Conservation (phyloP, 2,329 filamentous ascomycete species). For the Clarireedia homoeocarpa region DNA sequence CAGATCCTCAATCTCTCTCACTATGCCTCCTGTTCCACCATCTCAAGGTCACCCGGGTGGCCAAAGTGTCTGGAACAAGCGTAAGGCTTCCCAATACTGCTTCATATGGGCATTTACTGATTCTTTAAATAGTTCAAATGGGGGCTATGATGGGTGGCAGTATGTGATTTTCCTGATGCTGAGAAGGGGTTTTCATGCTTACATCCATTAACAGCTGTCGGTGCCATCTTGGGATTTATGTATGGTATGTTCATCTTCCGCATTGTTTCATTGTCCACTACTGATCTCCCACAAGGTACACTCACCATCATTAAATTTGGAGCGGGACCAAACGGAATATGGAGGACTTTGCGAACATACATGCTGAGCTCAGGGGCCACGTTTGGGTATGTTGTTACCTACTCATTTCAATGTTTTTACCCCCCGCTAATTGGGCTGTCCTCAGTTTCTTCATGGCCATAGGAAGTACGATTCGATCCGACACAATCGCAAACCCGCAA, state of each 20-base stretch:
- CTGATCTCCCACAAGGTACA: slow-evolving; percentile 50
- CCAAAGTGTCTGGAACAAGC: slow-evolving; percentile 7
- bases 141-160: slow-evolving; percentile 97
- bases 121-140: slow-evolving; percentile 74
- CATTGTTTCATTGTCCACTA: neutral
- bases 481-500: slow-evolving; percentile 60
- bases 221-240: slow-evolving; percentile 94
- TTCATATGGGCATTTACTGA: slow-evolving; percentile 25
- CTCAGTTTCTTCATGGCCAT: slow-evolving; percentile 95
- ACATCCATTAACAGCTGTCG: slow-evolving; percentile 61
- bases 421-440: neutral
- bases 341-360: slow-evolving; percentile 90
- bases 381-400: slow-evolving; percentile 63
- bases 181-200: neutral
- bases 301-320: slow-evolving; percentile 95
- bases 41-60: slow-evolving; percentile 7
- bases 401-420: neutral
- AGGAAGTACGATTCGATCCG: slow-evolving; percentile 89
- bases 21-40: slow-evolving; percentile 8
- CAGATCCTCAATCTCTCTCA: neutral
- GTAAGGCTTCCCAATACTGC: slow-evolving; percentile 1
- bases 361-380: slow-evolving; percentile 93
- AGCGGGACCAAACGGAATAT: slow-evolving; percentile 85
- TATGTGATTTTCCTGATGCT: slow-evolving; percentile 44
- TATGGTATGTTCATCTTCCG: slow-evolving; percentile 55